These are phyloP conservation scores for Epichloe coenophiala DNA, from an alignment of 2,329 filamentous ascomycete genomes.

Conservation along the genomic window DNA sequence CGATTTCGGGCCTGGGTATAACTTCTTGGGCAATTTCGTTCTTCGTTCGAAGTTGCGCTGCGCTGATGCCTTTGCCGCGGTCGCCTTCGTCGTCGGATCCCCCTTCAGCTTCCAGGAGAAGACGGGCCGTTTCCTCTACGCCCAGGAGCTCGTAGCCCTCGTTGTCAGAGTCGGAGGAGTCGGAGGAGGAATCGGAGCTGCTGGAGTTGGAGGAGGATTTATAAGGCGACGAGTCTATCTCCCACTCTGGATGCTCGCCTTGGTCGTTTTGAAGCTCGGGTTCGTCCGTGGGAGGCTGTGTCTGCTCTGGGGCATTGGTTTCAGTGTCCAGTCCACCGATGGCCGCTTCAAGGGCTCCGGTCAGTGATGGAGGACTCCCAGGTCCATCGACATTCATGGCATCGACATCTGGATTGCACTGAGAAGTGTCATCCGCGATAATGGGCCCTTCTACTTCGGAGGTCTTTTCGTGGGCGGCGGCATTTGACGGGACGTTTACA, in stretches of 20 bases:
- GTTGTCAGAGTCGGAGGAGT: slow-evolving; percentile 41
- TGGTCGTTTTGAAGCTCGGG: slow-evolving; percentile 19
- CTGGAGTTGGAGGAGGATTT: slow-evolving; percentile 50
- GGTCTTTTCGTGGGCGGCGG: not conserved
- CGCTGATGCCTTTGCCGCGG: slow-evolving; percentile 23
- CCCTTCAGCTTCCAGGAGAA: slow-evolving; percentile 76
- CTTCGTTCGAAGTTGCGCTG: slow-evolving; percentile 54
- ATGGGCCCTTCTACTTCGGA: not conserved
- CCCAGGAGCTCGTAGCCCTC: slow-evolving; percentile 62
- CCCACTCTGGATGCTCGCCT: slow-evolving; percentile 61
- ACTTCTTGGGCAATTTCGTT: slow-evolving; percentile 60
- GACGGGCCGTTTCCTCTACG: slow-evolving; percentile 68
- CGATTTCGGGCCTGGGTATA: slow-evolving; percentile 64
- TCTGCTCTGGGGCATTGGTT: slow-evolving; percentile 6
- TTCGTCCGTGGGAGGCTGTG: slow-evolving; percentile 2
- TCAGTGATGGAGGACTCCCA: slow-evolving; percentile 24
- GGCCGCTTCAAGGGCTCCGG: slow-evolving; percentile 29
- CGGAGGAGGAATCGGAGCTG: slow-evolving; percentile 44
- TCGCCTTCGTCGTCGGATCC: slow-evolving; percentile 67
- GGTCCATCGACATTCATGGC: slow-evolving; percentile 25
- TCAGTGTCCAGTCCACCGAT: slow-evolving; percentile 22
- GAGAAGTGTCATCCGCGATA: not conserved
- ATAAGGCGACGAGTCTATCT: slow-evolving; percentile 64
- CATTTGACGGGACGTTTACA: slow-evolving; percentile 4
- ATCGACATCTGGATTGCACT: slow-evolving; percentile 9